Evolutionary conservation across 345 rosid species (phyloP), one percentile per base, ranked within the genome.

Genomic region (Pelargonium nanum): DNA sequence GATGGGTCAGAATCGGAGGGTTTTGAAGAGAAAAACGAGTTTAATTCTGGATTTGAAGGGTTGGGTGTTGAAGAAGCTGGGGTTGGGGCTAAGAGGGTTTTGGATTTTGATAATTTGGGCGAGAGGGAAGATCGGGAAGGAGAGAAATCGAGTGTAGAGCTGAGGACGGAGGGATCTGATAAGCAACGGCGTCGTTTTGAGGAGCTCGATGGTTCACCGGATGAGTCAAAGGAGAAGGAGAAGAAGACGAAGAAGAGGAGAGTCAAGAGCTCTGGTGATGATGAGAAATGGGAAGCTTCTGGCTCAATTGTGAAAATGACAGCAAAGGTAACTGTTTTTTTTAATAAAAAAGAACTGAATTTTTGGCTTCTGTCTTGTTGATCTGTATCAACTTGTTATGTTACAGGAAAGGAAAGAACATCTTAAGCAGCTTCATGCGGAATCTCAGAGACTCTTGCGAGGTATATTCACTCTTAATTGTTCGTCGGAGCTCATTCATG

Each of bases 371-470:
- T 59, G 48, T 34, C 20, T 22, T 26, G 64, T 56, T 55, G 22
- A n/a, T n/a, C 15, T 40, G 48, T 40, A 40, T 40, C 48, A 40
- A 6, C 48, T n/a, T 40, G 48, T 10, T 9, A 40, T 40, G 48
- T 9, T 17, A 40, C 62, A 88, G 96, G 90, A 85, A 70, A 80
- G 93, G 72, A 85, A 82, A 71, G 76, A 74, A n/a, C 68, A 72
- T 48, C 77, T 86, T 44, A 71, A 71, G 64, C 82, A 87, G 68
- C 89, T 87, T 28, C 89, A 79, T 51, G 82, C 80, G 30, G 95
- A 87, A 72, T 85, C 91, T 44, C 96, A 92, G 83, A 89, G 89
- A 71, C 74, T 92, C 56, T 69, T 89, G 64, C 86, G 96, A 74
- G 96, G 96, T 88, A 77, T 1, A 24, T n/a, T 24, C 21, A 17